Evolutionary conservation across 257 asterid genomes (phyloP).

Genomic region (Solanum tarapatanum): DNA sequence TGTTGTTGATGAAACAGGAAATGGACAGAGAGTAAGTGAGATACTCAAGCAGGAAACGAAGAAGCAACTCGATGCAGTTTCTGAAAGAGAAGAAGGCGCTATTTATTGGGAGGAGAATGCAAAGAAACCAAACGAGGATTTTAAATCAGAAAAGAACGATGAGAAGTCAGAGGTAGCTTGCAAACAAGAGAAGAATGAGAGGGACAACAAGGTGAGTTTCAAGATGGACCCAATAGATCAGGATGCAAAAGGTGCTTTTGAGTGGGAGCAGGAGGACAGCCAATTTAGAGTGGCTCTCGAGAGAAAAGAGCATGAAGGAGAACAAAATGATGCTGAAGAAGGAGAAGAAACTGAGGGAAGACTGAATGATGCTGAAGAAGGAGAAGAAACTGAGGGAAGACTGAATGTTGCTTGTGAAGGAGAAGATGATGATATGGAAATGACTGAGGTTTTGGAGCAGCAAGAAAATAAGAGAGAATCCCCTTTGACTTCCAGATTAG

Average conservation of each 20-base stretch:
- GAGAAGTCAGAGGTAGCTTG: conserved; percentile 12
- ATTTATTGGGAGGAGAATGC: conserved; percentile 3
- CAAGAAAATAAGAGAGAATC: conserved; percentile 3
- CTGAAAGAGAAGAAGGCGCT: conserved; percentile 10
- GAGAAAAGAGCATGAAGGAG: conserved; percentile 7
- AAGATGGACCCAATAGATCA: conserved; percentile 8
- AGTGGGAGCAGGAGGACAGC: conserved; percentile 17
- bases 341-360: conserved; percentile 17
- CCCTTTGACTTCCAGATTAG: background rate
- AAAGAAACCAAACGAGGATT: conserved; percentile 12
- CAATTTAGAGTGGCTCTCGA: conserved; percentile 4
- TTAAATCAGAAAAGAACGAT: conserved; percentile 1
- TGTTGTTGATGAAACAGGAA: conserved; percentile 17
- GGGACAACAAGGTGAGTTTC: conserved; percentile 3
- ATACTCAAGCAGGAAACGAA: conserved; percentile 15
- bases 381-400: conserved; percentile 17
- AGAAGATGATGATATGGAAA: conserved; percentile 12
- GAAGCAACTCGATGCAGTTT: conserved; percentile 17
- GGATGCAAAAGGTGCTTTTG: conserved; percentile 12
- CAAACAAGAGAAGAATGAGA: conserved; percentile 14
- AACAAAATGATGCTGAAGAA: conserved; percentile 10
- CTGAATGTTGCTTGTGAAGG: conserved; percentile 4
- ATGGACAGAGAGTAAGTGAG: conserved; percentile 13
- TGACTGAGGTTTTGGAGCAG: conserved; percentile 10
- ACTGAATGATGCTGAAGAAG: conserved; percentile 8